Evolutionary conservation across 805 yeast species (phyloP), one percentile per base, ranked within the genome.

Genomic region (Pichia phayaonensis): DNA sequence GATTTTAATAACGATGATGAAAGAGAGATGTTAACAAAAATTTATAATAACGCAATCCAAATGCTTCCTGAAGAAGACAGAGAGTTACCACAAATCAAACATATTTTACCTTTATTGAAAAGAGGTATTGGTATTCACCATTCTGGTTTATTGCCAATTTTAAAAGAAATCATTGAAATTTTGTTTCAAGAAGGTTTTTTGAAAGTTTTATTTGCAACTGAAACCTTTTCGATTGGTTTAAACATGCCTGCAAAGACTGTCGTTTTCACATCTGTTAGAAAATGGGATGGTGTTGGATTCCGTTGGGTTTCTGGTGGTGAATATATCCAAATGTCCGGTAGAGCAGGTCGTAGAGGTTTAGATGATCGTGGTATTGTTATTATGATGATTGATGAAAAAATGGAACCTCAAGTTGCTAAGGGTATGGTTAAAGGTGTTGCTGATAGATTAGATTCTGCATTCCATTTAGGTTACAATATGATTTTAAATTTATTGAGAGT

Each of bases 301-400:
- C 83, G 99, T 70, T 94, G 99, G 99, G 97, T 94, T 31, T 87
- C 96, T 50, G 99, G 99, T 53, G 99, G 99, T 73, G 99, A 94
- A 71, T 94, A 94, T 70, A 94, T 94, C 64, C 99, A 94, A 72
- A 94, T 94, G 99, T 88, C 97, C 43, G 99, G 99, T 58, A 83
- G 99, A 70, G 99, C 99, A 22, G 99, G 99, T 60, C 90, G 99
- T 76, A 87, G 99, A 77, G 99, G 99, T 64, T 78, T 94, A 60
- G 99, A 94, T 76, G 99, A 94, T 67, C 85, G 99, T 67, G 99
- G 99, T 72, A 90, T 94, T 68, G 99, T 94, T 46, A 94, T 94
- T 58, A 87, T 94, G 94, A 94, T 94, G 99, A 90, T 94, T 66
- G 98, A 94, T 66, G 98, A 94, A 66, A 94, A 94, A 63, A 94